Evolutionary conservation across 306 rosid species (phyloP).

Genomic region (Lathyrus tuberosus): DNA sequence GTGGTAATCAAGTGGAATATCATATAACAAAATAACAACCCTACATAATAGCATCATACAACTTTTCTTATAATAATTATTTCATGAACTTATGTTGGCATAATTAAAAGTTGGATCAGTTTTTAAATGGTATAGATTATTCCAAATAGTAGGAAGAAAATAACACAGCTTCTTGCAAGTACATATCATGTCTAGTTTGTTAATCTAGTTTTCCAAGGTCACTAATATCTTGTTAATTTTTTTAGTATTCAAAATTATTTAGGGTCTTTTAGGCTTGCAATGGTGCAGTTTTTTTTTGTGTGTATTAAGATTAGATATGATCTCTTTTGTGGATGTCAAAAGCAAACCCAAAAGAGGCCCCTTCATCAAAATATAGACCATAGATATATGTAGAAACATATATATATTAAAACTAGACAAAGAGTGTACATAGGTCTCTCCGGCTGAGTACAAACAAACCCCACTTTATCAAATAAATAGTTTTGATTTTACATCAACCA

Average conservation of each 20-base stretch:
- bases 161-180: neutral
- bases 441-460: constrained; percentile 40
- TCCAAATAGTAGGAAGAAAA: neutral
- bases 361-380: constrained; percentile 34
- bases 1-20: constrained; percentile 32
- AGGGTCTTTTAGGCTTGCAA: neutral
- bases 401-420: constrained; percentile 28
- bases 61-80: constrained; percentile 17
- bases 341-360: constrained; percentile 30
- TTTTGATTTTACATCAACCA: constrained; percentile 41
- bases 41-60: constrained; percentile 16
- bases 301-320: constrained; percentile 11
- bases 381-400: constrained; percentile 20
- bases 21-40: neutral
- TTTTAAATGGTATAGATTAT: neutral
- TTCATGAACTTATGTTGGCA: neutral
- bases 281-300: constrained; percentile 32
- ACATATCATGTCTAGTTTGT: neutral
- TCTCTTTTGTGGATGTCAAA: constrained; percentile 29
- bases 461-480: constrained; percentile 38
- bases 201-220: neutral
- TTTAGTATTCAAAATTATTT: neutral
- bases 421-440: constrained; percentile 43
- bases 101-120: neutral
- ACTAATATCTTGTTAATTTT: neutral